These are phyloP conservation scores for Notholithocarpus densiflorus DNA, from an alignment of 306 rosid genomes.

Conservation along the genomic window DNA sequence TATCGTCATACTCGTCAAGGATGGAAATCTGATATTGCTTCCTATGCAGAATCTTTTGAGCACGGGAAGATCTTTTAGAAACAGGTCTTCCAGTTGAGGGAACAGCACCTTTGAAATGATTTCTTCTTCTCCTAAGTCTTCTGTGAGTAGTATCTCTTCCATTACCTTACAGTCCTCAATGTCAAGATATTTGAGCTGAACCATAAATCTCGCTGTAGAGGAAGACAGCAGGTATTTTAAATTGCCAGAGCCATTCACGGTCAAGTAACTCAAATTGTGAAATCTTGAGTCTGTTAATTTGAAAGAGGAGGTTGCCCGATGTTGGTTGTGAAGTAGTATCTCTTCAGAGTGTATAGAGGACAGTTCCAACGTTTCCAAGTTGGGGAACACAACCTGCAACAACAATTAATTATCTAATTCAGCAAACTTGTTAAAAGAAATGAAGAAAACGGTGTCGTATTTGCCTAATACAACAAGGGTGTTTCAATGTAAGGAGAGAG, in stretches of 20 bases:
- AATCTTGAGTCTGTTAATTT: neutral
- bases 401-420: no score
- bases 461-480: no score
- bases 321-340: conserved; percentile 19
- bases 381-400: conserved; percentile 18
- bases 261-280: conserved; percentile 12
- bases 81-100: neutral
- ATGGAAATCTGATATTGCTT: neutral
- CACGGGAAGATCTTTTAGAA: neutral
- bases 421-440: no score
- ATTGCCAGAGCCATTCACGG: neutral
- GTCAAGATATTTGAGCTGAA: conserved; percentile 10
- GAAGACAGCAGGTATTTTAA: conserved; percentile 16
- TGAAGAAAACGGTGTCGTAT: no score
- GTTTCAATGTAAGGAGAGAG: no score
- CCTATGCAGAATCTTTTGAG: neutral
- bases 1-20: rapidly evolving
- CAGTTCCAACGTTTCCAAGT: conserved; percentile 16
- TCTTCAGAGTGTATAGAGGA: neutral
- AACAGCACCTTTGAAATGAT: neutral
- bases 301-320: neutral
- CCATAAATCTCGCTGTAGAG: conserved; percentile 11
- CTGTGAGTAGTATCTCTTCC: conserved; percentile 6
- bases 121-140: neutral
- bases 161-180: conserved; percentile 5